Conservation (phyloP, 345 rosid genomes). For the Gossypium bickii region DNA sequence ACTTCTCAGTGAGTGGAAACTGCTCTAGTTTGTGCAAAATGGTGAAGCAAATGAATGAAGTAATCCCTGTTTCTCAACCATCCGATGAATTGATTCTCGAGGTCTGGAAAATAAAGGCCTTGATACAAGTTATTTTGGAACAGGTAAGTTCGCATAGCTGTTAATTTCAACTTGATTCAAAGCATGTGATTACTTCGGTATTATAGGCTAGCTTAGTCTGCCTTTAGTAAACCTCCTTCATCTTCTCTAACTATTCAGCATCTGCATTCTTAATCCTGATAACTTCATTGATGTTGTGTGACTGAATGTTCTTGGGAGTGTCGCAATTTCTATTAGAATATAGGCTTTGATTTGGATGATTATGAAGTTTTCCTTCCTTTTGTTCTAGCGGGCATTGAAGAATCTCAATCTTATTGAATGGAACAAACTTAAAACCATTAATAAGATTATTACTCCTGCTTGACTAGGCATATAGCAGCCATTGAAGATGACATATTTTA, state of each 20-base stretch:
- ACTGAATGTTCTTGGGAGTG: neutral
- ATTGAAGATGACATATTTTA: constrained; percentile 32
- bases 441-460: constrained; percentile 84
- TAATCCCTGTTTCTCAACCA: constrained; percentile 93
- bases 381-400: constrained; percentile 76
- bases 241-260: neutral
- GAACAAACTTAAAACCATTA: constrained; percentile 96
- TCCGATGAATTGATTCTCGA: constrained; percentile 88
- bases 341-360: neutral
- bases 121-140: constrained; percentile 86
- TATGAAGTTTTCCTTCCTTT: constrained; percentile 8
- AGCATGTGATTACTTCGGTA: neutral
- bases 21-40: constrained; percentile 87
- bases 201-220: neutral
- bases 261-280: neutral
- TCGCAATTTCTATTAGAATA: neutral
- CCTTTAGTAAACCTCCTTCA: neutral
- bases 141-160: constrained; percentile 44
- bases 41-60: constrained; percentile 93
- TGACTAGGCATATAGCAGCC: constrained; percentile 98
- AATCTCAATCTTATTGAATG: constrained; percentile 94
- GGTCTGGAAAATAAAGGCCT: constrained; percentile 85
- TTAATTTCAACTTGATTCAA: constrained; percentile 2
- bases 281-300: neutral
- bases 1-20: constrained; percentile 81